A percentile compares a stretch with the other conserved stretches of the same genome.
phyloP scores from a whole-genome alignment of 768 basidiomycete species.

The Boletellus ananiceps region DNA sequence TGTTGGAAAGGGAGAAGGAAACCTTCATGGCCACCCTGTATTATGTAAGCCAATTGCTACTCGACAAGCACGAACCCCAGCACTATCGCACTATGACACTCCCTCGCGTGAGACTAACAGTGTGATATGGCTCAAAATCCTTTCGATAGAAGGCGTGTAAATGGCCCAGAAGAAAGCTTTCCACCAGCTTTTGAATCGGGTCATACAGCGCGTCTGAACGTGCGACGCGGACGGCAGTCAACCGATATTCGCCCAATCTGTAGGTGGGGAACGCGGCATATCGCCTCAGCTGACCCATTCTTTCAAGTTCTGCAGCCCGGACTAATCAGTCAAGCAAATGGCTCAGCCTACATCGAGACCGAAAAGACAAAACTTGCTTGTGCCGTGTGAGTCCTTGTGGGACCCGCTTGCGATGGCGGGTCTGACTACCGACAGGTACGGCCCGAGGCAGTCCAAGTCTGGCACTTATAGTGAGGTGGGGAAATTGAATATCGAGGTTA shows the following conservation, averaged over 20 bases:
- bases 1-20: slow-evolving; percentile 71
- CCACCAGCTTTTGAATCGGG: slow-evolving; percentile 54
- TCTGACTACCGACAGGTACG: slow-evolving; percentile 49
- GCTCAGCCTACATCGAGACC: slow-evolving; percentile 95
- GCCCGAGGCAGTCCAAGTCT: slow-evolving; percentile 81
- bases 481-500: slow-evolving; percentile 89
- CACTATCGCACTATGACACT: no score
- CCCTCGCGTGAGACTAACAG: no score
- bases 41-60: slow-evolving; percentile 21
- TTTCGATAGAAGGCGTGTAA: slow-evolving; percentile 84
- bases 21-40: slow-evolving; percentile 60
- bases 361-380: slow-evolving; percentile 91
- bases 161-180: slow-evolving; percentile 83
- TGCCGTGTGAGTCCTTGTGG: slow-evolving; percentile 68
- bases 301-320: slow-evolving; percentile 80
- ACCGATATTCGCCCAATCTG: slow-evolving; percentile 84
- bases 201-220: slow-evolving; percentile 9
- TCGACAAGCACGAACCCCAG: no score
- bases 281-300: slow-evolving; percentile 6
- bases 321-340: slow-evolving; percentile 89
- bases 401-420: background rate
- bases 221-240: slow-evolving; percentile 49
- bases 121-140: slow-evolving; percentile 46
- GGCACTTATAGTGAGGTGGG: slow-evolving; percentile 83
- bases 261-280: slow-evolving; percentile 34